phyloP scores from a whole-genome alignment of 1,139 yeast genomes.

The Suhomyces anneliseae region DNA sequence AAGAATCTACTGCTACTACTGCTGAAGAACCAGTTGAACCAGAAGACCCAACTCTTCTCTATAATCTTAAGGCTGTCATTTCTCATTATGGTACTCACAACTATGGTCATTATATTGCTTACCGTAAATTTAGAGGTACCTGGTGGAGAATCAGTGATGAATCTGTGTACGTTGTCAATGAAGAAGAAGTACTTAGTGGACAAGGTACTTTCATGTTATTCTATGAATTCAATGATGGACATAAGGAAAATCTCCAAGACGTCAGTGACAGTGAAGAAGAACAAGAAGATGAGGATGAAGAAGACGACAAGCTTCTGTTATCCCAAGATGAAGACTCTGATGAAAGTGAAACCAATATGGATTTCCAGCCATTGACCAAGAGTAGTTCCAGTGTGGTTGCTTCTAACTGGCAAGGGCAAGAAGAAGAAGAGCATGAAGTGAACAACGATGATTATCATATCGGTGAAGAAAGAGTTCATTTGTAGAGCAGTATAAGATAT shows the following conservation, averaged over 20 bases:
- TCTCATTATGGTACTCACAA: conserved; percentile 94
- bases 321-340: conserved; percentile 11
- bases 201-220: conserved; percentile 93
- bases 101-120: conserved; percentile 92
- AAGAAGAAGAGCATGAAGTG: not conserved
- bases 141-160: conserved; percentile 98
- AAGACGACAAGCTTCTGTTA: conserved; percentile 3
- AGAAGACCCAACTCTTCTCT: conserved; percentile 44
- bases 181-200: conserved; percentile 72
- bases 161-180: conserved; percentile 74
- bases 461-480: conserved; percentile 18
- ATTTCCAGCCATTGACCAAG: conserved; percentile 4
- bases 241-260: conserved; percentile 29
- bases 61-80: conserved; percentile 78
- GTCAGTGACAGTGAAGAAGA: conserved; percentile 39
- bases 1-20: conserved; percentile 6
- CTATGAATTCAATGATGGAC: conserved; percentile 60
- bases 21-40: not conserved
- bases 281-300: conserved; percentile 25
- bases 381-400: conserved; percentile 6
- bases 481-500: conserved; percentile 4
- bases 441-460: conserved; percentile 11
- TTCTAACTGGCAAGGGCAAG: not conserved
- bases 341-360: not conserved
- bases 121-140: conserved; percentile 71